Percentiles rank a stretch among this genome's conserved stretches.
phyloP scores from a whole-genome alignment of 2,329 filamentous ascomycete species.

The Penicillium sp. region DNA sequence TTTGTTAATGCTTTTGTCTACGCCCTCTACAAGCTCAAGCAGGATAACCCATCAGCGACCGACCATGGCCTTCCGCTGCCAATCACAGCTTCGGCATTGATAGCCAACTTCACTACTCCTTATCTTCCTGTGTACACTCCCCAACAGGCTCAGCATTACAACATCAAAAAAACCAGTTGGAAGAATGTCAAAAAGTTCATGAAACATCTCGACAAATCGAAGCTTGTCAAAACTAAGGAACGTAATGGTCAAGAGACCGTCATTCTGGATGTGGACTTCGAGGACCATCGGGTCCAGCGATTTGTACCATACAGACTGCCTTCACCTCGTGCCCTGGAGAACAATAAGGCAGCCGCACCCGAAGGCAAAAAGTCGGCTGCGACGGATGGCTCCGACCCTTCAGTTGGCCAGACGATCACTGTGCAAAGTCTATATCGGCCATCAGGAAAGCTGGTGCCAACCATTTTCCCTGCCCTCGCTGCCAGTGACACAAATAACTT shows the following conservation, averaged over 20 bases:
- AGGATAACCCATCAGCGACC: constrained; percentile 51
- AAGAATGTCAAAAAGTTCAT: constrained; percentile 70
- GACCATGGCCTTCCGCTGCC: constrained; percentile 61
- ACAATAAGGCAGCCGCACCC: constrained; percentile 33
- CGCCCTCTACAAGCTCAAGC: constrained; percentile 59
- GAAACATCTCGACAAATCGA: constrained; percentile 63
- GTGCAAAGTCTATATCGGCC: constrained; percentile 57
- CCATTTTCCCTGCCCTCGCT: constrained; percentile 50
- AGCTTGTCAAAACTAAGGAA: constrained; percentile 64
- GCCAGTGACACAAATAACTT: constrained; percentile 52
- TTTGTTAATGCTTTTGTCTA: constrained; percentile 65
- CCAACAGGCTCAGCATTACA: constrained; percentile 55
- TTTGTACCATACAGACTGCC: constrained; percentile 65
- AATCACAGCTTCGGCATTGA: constrained; percentile 61
- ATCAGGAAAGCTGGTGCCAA: constrained; percentile 56
- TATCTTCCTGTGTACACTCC: constrained; percentile 61
- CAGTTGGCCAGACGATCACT: constrained; percentile 43
- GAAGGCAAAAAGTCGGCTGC: constrained; percentile 28
- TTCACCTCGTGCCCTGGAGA: constrained; percentile 53
- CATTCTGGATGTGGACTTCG: constrained; percentile 64
- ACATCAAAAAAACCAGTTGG: constrained; percentile 69
- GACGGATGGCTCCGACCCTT: constrained; percentile 38
- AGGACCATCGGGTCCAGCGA: constrained; percentile 51
- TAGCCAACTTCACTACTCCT: constrained; percentile 64
- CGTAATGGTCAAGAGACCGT: constrained; percentile 62